Base-by-base conservation (phyloP, 2,329 filamentous ascomycete genomes). In the Periconia sp. region DNA sequence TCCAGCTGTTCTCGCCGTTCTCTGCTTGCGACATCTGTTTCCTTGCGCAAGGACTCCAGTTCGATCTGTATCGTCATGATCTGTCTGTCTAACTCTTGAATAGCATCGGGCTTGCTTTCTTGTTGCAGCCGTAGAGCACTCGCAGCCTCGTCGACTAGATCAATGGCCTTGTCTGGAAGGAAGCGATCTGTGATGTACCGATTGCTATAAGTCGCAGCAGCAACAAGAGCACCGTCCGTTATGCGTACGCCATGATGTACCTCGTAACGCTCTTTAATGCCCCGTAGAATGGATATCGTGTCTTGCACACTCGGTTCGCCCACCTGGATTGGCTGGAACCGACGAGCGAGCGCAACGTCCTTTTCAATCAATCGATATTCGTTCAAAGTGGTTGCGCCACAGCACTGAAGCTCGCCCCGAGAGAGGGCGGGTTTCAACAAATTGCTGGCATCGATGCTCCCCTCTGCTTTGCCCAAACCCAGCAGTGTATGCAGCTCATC, bases 51-150 rank as follows among this genome's bases (percentile, higher is more conserved):
- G 56, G 92, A 97, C 71, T 97, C 94, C 1, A 97, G 81, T 72
- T 99, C 93, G 58, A 99, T 97, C 69, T 97, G 93, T 14, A 97
- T 91, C 0, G 93, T 97, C 85, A 97, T 95, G 55, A 97, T 96
- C 66, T 92, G 91, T 57, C 95, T 90, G 66, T 97, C 93, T 1
- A 97, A 84, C 47, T 89, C 86, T 77, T 95, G 91, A 33, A 99
- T 97, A 9, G 93, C 87, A 63, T 97, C 94, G 0, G 94, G 94
- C 65, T 97, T 97, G 64, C 91, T 96, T 74, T 99, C 94, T 74
- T 97, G 94, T 69, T 97, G 93, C 31, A 97, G 77, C 43, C 95
- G 86, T 10, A 97, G 79, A 19, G 92, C 91, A 55, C 90, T 95
- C 1, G 93, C 92, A 10, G 94, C 94, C 76, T 97, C 94, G 60